A percentile compares a stretch with the other conserved stretches of the same genome.
Evolutionary conservation across 768 basidiomycete species (phyloP).

Genomic region (Strobilomyces dryophilus): DNA sequence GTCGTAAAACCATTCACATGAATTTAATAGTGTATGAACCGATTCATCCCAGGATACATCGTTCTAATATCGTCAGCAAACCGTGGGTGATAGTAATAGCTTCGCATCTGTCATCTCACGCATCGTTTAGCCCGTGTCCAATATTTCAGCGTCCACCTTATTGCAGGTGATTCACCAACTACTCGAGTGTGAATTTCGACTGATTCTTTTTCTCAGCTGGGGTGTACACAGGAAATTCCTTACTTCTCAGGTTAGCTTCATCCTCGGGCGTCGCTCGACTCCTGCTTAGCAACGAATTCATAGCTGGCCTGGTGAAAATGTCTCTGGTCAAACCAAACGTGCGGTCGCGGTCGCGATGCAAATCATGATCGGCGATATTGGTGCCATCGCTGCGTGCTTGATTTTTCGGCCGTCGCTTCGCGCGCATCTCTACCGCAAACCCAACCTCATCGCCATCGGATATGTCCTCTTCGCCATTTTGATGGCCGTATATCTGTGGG

Average conservation of each 20-base stretch:
- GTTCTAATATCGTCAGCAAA: constrained; percentile 46
- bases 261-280: neutral
- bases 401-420: constrained; percentile 51
- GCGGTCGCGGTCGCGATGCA: constrained; percentile 61
- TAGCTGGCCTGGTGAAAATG: constrained; percentile 61
- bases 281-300: neutral
- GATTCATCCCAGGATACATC: constrained; percentile 44
- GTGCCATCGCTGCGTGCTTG: constrained; percentile 53
- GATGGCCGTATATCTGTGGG: constrained; percentile 42
- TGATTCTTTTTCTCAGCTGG: constrained; percentile 32
- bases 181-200: neutral
- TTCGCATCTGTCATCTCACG: neutral
- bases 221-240: constrained; percentile 53
- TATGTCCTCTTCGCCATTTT: constrained; percentile 47
- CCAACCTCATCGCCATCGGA: constrained; percentile 58
- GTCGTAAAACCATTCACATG: neutral
- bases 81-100: constrained; percentile 27
- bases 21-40: neutral
- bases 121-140: constrained; percentile 41
- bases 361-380: constrained; percentile 59
- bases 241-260: constrained; percentile 47
- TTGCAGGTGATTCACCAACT: constrained; percentile 28
- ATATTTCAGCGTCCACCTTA: constrained; percentile 55
- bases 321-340: constrained; percentile 65
- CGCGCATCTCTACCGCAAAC: constrained; percentile 45